These are phyloP conservation scores for Eutypella sp. DNA, from an alignment of 2,329 filamentous ascomycete species.

Conservation along the genomic window DNA sequence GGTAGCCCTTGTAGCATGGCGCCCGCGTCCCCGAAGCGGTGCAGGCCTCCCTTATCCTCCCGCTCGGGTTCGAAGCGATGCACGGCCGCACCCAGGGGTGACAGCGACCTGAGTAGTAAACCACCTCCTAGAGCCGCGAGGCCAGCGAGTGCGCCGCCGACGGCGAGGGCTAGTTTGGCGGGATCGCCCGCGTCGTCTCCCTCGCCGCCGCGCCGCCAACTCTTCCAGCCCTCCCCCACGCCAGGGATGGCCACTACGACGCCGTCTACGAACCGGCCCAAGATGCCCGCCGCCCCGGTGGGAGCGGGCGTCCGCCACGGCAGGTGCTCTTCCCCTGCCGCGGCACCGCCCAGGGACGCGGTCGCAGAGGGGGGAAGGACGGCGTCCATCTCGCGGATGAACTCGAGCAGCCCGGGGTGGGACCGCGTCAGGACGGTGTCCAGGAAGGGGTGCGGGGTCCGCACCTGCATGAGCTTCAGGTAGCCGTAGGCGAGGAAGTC, in stretches of 20 bases:
- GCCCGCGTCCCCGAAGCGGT: slow-evolving; percentile 43
- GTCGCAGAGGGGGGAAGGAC: neutral
- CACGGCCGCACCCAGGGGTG: slow-evolving; percentile 40
- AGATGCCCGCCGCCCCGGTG: slow-evolving; percentile 9
- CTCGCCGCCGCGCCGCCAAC: slow-evolving; percentile 28
- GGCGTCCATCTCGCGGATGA: slow-evolving; percentile 14
- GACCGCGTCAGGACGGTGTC: slow-evolving; percentile 20
- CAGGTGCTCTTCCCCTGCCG: slow-evolving; percentile 6
- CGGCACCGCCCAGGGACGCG: slow-evolving; percentile 3
- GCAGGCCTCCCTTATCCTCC: slow-evolving; percentile 23
- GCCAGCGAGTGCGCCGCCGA: slow-evolving; percentile 32
- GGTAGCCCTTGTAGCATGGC: slow-evolving; percentile 34
- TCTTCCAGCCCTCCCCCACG: slow-evolving; percentile 29
- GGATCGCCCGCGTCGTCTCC: slow-evolving; percentile 22
- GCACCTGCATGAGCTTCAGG: slow-evolving; percentile 63
- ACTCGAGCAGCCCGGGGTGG: slow-evolving; percentile 18
- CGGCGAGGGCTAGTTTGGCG: slow-evolving; percentile 27
- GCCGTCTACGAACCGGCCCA: slow-evolving; percentile 26
- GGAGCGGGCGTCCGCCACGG: slow-evolving; percentile 16
- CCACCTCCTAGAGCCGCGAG: slow-evolving; percentile 28
- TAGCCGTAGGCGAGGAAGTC: slow-evolving; percentile 83
- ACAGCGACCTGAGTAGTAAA: slow-evolving; percentile 34
- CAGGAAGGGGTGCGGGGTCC: slow-evolving; percentile 43
- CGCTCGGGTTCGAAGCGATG: slow-evolving; percentile 37
- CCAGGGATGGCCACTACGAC: slow-evolving; percentile 27